phyloP scores from a whole-genome alignment of 139 green algal species.

The Chlamydomonas applanata region DNA sequence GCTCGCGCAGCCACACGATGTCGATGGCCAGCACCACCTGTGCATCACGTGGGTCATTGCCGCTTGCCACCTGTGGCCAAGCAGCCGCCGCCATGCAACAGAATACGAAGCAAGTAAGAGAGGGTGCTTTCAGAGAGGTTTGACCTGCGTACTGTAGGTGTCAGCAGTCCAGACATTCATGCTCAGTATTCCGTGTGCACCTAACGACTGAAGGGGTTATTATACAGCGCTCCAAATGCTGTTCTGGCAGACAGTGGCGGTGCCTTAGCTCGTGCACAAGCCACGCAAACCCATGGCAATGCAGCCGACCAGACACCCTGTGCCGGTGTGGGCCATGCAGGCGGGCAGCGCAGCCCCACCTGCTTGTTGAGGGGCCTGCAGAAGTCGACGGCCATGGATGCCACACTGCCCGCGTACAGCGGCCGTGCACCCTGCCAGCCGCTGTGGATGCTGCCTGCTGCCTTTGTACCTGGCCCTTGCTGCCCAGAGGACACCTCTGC shows the following conservation, averaged over 20 bases:
- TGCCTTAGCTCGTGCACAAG: too few species aligned
- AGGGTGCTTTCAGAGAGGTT: too few species aligned
- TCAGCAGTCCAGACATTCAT: constrained; percentile 12
- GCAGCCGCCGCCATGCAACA: constrained; percentile 12
- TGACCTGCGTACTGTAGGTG: constrained; percentile 27
- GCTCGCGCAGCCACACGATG: constrained; percentile 36
- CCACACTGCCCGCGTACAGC: not conserved
- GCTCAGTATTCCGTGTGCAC: not conserved
- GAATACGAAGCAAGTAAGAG: too few species aligned
- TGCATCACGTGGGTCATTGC: constrained; percentile 18
- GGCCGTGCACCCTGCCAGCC: too few species aligned
- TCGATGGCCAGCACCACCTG: constrained; percentile 43
- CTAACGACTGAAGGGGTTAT: too few species aligned
- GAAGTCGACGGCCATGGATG: not conserved
- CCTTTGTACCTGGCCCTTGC: too few species aligned
- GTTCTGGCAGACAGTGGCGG: too few species aligned
- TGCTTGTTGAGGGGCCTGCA: not conserved
- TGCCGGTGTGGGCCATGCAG: not conserved
- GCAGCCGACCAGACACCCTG: too few species aligned
- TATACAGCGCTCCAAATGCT: too few species aligned
- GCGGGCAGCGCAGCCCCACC: not conserved
- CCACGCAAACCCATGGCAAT: too few species aligned
- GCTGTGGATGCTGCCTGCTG: too few species aligned
- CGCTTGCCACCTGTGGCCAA: constrained; percentile 1
- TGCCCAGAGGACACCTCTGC: not conserved